These are phyloP conservation scores for Rhodotorula sp. DNA, from an alignment of 1,284 basidiomycete genomes.

Conservation along the genomic window DNA sequence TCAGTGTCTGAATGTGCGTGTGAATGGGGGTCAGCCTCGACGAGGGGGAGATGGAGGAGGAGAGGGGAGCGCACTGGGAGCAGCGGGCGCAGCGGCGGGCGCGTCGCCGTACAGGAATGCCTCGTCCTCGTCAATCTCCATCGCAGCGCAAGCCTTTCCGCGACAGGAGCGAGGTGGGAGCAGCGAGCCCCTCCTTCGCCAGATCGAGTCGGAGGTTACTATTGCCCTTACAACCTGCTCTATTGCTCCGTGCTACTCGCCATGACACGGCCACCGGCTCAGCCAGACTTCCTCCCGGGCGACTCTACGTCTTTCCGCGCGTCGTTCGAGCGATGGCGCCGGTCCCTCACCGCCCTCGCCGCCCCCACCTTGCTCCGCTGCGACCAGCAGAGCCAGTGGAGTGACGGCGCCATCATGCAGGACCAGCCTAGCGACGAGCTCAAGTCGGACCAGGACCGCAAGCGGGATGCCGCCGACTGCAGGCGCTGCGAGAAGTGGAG, in stretches of 20 bases:
- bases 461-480: constrained; percentile 47
- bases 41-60: not conserved
- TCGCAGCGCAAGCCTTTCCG: not conserved
- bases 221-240: no score
- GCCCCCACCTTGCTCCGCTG: constrained; percentile 16
- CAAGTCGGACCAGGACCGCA: constrained; percentile 14
- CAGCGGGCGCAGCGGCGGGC: not conserved
- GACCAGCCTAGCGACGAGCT: not conserved
- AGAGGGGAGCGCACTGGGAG: constrained; percentile 1
- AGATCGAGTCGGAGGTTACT: no score
- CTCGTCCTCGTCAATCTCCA: constrained; percentile 39
- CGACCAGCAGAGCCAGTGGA: constrained; percentile 25
- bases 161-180: not conserved
- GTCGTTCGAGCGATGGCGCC: constrained; percentile 31
- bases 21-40: not conserved
- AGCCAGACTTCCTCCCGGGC: not conserved
- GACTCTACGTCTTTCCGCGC: constrained; percentile 30
- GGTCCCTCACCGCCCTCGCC: constrained; percentile 22
- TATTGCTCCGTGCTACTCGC: not conserved
- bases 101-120: constrained; percentile 40
- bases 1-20: not conserved
- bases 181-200: not conserved
- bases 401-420: constrained; percentile 30
- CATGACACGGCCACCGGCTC: not conserved
- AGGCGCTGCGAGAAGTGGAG: constrained; percentile 57